These are phyloP conservation scores for Colletotrichum phormii DNA, from an alignment of 2,329 filamentous ascomycete genomes.

Conservation along the genomic window DNA sequence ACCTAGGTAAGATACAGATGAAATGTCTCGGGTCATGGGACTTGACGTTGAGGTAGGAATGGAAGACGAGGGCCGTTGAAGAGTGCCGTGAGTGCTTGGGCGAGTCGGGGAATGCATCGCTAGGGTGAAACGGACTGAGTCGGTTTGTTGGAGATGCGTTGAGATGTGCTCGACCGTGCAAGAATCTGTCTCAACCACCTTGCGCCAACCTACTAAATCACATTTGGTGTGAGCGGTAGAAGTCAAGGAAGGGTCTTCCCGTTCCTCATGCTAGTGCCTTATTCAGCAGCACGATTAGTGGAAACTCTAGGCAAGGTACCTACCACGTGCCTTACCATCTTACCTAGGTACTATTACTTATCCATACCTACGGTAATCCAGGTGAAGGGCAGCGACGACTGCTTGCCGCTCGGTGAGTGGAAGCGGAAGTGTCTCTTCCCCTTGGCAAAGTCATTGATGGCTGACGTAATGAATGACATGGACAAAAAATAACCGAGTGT, in stretches of 20 bases:
- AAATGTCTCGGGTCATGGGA: slow-evolving; percentile 4
- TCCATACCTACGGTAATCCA: no score
- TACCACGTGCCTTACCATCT: neutral
- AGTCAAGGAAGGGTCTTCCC: neutral
- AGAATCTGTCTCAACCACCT: slow-evolving; percentile 8
- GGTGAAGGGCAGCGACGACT: neutral
- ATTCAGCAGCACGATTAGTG: slow-evolving; percentile 16
- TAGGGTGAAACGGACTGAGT: slow-evolving; percentile 34
- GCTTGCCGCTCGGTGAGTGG: neutral
- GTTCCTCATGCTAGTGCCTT: slow-evolving; percentile 1
- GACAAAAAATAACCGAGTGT: neutral
- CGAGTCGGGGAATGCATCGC: slow-evolving; percentile 24
- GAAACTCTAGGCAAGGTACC: neutral
- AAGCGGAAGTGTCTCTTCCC: neutral
- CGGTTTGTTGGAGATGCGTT: slow-evolving; percentile 13
- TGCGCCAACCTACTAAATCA: neutral
- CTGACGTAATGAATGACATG: slow-evolving; percentile 6
- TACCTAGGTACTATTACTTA: no score
- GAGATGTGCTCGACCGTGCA: slow-evolving; percentile 22
- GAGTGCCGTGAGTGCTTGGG: neutral
- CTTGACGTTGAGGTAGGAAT: neutral
- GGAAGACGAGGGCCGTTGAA: slow-evolving; percentile 17
- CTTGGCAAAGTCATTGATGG: neutral
- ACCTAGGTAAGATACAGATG: neutral
- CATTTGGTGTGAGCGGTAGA: slow-evolving; percentile 4